Percentiles rank a stretch among this genome's conserved stretches.
phyloP scores from a whole-genome alignment of 352 stramenopile genomes.

The Phytophthora kernoviae region DNA sequence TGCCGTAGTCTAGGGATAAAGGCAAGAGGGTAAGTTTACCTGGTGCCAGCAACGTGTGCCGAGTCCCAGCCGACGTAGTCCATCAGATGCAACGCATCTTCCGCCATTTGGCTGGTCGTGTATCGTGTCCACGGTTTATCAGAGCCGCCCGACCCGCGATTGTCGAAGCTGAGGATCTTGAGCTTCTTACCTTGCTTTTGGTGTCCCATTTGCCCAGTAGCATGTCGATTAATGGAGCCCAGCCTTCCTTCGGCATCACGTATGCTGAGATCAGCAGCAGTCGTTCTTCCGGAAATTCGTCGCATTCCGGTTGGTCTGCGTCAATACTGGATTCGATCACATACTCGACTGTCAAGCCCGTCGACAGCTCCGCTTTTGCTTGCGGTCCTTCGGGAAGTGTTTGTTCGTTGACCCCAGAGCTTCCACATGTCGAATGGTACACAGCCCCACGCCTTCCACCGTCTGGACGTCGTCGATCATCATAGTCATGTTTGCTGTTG shows the following conservation, averaged over 20 bases:
- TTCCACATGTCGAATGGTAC: conserved; percentile 19
- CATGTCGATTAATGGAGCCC: conserved; percentile 26
- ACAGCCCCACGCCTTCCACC: conserved; percentile 5
- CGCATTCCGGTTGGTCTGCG: conserved; percentile 4
- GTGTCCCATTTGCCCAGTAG: conserved; percentile 26
- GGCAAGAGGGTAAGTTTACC: not conserved
- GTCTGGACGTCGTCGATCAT: not conserved
- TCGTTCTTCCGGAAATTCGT: conserved; percentile 20
- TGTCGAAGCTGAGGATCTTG: conserved; percentile 38
- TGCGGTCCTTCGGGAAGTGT: conserved; percentile 20
- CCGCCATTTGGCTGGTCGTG: conserved; percentile 35
- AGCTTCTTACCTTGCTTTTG: conserved; percentile 5
- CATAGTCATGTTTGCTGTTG: not conserved
- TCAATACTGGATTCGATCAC: conserved; percentile 2
- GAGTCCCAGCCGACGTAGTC: conserved; percentile 28
- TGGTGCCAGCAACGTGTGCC: conserved; percentile 29
- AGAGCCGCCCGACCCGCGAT: conserved; percentile 32
- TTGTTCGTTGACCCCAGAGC: conserved; percentile 23
- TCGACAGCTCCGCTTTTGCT: conserved; percentile 13
- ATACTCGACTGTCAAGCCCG: conserved; percentile 16
- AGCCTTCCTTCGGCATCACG: conserved; percentile 30
- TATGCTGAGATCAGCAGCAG: conserved; percentile 47
- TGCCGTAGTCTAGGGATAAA: not conserved
- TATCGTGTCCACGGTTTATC: conserved; percentile 25
- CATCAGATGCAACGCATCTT: conserved; percentile 32